A percentile compares a stretch with the other conserved stretches of the same genome.
phyloP scores from a whole-genome alignment of 371 early-diverging fungal genomes.

The Apophysomyces ossiformis region DNA sequence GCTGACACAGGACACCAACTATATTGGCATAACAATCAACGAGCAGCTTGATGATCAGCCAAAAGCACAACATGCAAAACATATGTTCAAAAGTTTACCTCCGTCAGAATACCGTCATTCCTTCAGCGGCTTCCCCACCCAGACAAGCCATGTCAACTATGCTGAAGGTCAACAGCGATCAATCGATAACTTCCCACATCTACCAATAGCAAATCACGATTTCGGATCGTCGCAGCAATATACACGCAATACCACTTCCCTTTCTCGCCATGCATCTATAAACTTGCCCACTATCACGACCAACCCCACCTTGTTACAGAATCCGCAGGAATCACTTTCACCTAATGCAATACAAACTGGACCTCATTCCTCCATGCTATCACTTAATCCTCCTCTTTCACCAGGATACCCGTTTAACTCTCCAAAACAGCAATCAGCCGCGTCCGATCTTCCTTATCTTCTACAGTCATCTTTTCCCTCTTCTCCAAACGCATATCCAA shows the following conservation, averaged over 20 bases:
- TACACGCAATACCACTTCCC: slow-evolving; percentile 3
- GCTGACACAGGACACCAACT: slow-evolving; percentile 33
- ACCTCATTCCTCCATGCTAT: slow-evolving; percentile 7
- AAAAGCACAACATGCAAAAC: slow-evolving; percentile 4
- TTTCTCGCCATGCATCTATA: slow-evolving; percentile 29
- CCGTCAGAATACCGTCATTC: slow-evolving; percentile 25
- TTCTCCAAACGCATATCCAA: slow-evolving; percentile 5
- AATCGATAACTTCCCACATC: background rate
- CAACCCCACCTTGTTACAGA: background rate
- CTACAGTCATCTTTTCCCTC: slow-evolving; percentile 5
- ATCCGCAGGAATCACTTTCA: slow-evolving; percentile 16
- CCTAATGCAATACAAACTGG: slow-evolving; percentile 6
- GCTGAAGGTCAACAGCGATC: slow-evolving; percentile 11
- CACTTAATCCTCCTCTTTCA: slow-evolving; percentile 20
- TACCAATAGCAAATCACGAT: slow-evolving; percentile 10
- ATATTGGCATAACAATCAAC: slow-evolving; percentile 35
- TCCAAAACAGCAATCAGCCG: background rate
- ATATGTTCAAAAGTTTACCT: slow-evolving; percentile 7
- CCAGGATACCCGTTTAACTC: slow-evolving; percentile 17
- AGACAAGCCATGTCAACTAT: background rate
- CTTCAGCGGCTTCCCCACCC: slow-evolving; percentile 24
- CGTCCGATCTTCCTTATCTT: background rate
- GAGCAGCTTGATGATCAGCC: slow-evolving; percentile 25
- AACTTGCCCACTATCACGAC: slow-evolving; percentile 26
- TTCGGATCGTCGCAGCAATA: slow-evolving; percentile 12